Evolutionary conservation across 2,329 filamentous ascomycete genomes (phyloP).

Genomic region (Pseudocercospora macadamiae): DNA sequence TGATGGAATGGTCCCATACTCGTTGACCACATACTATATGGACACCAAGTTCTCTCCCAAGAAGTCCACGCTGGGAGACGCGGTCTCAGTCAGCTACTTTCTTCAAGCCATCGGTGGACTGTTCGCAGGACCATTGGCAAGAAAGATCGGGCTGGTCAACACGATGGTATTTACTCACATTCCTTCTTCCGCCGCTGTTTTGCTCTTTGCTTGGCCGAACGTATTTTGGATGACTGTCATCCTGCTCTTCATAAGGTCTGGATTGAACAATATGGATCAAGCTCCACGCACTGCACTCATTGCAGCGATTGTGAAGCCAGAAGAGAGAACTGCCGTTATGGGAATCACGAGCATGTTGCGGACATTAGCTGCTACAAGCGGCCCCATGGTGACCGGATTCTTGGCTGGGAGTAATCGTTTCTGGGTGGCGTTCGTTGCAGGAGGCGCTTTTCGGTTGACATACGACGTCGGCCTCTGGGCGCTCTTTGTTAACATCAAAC

Average conservation of each 20-base stretch:
- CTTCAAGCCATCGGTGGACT: slow-evolving; percentile 49
- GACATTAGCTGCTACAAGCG: slow-evolving; percentile 60
- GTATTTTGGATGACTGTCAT: slow-evolving; percentile 56
- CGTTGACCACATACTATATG: slow-evolving; percentile 60
- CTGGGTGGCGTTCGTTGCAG: slow-evolving; percentile 65
- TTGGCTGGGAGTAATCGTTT: slow-evolving; percentile 58
- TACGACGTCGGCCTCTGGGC: slow-evolving; percentile 64
- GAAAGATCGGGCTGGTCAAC: slow-evolving; percentile 62
- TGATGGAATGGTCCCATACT: slow-evolving; percentile 62
- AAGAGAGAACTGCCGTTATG: slow-evolving; percentile 71
- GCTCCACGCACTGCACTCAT: slow-evolving; percentile 68
- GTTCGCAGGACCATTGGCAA: slow-evolving; percentile 65
- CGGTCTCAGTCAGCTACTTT: slow-evolving; percentile 54
- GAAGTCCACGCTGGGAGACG: slow-evolving; percentile 57
- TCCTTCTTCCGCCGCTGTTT: slow-evolving; percentile 63
- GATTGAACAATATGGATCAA: slow-evolving; percentile 71
- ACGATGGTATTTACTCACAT: slow-evolving; percentile 66
- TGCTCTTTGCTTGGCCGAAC: slow-evolving; percentile 61
- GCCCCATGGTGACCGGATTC: slow-evolving; percentile 60
- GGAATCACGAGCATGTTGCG: slow-evolving; percentile 66
- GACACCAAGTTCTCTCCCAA: slow-evolving; percentile 57
- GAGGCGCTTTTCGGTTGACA: slow-evolving; percentile 55
- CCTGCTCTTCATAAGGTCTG: slow-evolving; percentile 62
- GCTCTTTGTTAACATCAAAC: slow-evolving; percentile 62
- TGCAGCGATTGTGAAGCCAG: slow-evolving; percentile 65